Percentiles rank a stretch among this genome's conserved stretches.
Evolutionary conservation across 2,329 filamentous ascomycete genomes (phyloP).

Genomic region (Cryphonectria radicalis): DNA sequence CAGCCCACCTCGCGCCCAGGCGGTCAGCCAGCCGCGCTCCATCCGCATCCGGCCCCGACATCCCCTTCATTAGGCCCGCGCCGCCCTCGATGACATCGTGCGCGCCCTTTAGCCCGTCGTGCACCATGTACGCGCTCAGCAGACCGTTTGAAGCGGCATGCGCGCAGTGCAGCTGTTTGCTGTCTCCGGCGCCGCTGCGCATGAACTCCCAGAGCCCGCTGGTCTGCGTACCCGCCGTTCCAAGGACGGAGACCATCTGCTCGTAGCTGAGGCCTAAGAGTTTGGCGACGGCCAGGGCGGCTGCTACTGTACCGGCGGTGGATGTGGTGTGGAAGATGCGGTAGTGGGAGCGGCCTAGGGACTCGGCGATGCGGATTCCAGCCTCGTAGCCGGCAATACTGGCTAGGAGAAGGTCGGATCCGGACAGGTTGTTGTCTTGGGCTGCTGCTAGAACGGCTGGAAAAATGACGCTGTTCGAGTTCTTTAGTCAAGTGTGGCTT

Average conservation of each 20-base stretch:
- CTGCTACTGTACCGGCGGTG: slow-evolving; percentile 10
- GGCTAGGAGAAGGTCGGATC: slow-evolving; percentile 11
- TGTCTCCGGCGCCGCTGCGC: slow-evolving; percentile 12
- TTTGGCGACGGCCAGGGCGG: slow-evolving; percentile 11
- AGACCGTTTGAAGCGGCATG: slow-evolving; percentile 5
- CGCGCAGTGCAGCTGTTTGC: slow-evolving; percentile 19
- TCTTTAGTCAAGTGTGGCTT: background rate
- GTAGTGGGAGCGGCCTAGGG: slow-evolving; percentile 7
- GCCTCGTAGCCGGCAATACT: slow-evolving; percentile 17
- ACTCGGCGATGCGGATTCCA: slow-evolving; percentile 15
- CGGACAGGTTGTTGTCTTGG: background rate
- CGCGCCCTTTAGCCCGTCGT: slow-evolving; percentile 7
- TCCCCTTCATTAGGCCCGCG: background rate
- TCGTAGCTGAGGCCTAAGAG: slow-evolving; percentile 1
- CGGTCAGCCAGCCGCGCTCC: background rate
- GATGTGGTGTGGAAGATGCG: slow-evolving; percentile 15
- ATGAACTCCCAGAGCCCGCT: slow-evolving; percentile 17
- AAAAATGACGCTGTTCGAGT: slow-evolving; percentile 9
- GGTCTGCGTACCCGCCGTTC: slow-evolving; percentile 14
- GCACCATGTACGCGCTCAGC: slow-evolving; percentile 14
- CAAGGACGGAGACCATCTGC: background rate
- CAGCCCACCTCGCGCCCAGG: slow-evolving; percentile 13
- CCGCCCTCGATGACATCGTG: slow-evolving; percentile 10
- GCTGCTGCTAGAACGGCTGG: slow-evolving; percentile 15
- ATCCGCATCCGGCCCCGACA: slow-evolving; percentile 2